Evolutionary conservation across 306 rosid genomes (phyloP), one percentile per base, ranked within the genome.

Genomic region (Rosa chinensis): DNA sequence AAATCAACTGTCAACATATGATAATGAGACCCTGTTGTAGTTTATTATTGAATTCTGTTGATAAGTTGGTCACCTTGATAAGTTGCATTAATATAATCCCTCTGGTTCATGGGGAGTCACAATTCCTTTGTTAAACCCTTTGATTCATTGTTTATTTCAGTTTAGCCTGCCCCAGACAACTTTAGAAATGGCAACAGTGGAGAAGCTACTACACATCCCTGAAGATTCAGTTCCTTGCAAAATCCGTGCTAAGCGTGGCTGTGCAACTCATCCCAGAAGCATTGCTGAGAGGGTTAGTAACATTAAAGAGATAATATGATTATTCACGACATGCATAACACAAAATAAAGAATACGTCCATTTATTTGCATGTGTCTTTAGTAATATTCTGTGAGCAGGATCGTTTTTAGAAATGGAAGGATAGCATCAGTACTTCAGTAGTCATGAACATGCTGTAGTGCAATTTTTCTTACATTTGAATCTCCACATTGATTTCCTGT

Each of bases 201-300:
- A 95, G 68, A 91, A 88, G 78, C 84, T 95, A 20, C 81, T 95
- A 62, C 92, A 91, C 23, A 93, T 95, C 72, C 99, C 99, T 8
- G 89, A 93, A 83, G 97, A 95, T 72, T 93, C 98, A 18, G 97
- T 93, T 56, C 97, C 99, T 21, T 93, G 98, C 78, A 95, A 95
- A 87, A 95, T 95, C 52, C 98, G 99, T 52, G 99, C 99, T 4
- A 95, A 95, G 86, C 96, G 99, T 82, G 99, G 99, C 48, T 93
- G 96, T 79, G 99, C 99, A 14, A 95, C 99, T 77, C 99, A 95
- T 82, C 98, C 99, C 21, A 92, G 99, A 56, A 95, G 99, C 84
- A 95, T 95, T 73, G 99, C 99, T 1, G 99, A 95, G 82, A 83
- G 98, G 92, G 99, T 93, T 45, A 85, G 89, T 77, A 78, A 81